Base-by-base conservation (phyloP, 2,329 filamentous ascomycete species). In the Pseudogymnoascus sp. region DNA sequence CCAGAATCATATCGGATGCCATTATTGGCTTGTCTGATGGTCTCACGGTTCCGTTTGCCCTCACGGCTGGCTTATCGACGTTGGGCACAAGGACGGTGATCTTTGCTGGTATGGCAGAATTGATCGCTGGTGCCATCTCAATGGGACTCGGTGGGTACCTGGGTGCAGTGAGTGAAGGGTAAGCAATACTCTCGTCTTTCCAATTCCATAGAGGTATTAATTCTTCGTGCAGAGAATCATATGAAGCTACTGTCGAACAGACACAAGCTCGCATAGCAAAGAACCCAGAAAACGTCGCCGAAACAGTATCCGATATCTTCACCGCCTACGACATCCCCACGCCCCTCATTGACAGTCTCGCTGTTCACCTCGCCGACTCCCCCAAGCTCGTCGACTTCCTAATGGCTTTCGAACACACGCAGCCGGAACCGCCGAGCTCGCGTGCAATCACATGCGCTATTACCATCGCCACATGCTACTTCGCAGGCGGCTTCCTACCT, bases 1-100 rank as follows among this genome's bases (percentile, higher is more conserved):
- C 71, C 0, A 61, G 74, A 40, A 67, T 79, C 25, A 73, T 81
- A 16, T 76, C 76, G 8, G 83, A 86, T 72, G 78, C 82, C 23
- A 86, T 85, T 28, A 84, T 87, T 69, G 84, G 84, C 18, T 77
- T 87, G 42, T 82, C 83, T 0, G 84, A 87, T 71, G 84, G 84
- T 4, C 75, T 87, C 67, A 87, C 84, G 0, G 84, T 87, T 0
- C 84, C 84, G 0, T 87, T 87, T 69, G 84, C 84, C 1, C 74
- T 87, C 10, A 86, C 84, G 0, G 84, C 85, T 2, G 85, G 84
- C 4, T 73, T 87, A 1, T 75, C 73, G 6, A 73, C 75, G 1
- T 70, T 83, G 60, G 80, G 80, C 8, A 81, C 81, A 23, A 80
- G 77, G 59, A 76, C 82, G 0, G 81, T 83, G 18, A 77, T 89